Conservation (phyloP, 1,284 basidiomycete species). For the Trametes pubescens region DNA sequence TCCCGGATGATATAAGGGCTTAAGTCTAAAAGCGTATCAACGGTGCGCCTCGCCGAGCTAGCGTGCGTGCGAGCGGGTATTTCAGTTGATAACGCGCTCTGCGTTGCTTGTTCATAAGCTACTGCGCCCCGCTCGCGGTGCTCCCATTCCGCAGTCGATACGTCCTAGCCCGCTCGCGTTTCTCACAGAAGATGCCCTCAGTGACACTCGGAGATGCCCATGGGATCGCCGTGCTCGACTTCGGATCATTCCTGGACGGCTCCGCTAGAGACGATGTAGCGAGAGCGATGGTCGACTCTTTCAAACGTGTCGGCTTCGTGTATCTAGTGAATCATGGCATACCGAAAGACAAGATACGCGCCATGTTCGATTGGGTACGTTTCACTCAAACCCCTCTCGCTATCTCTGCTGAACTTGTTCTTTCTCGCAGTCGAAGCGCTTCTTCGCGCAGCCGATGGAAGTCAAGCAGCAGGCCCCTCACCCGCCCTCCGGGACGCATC, state of each 20-base stretch:
- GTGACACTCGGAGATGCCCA: conserved; percentile 31
- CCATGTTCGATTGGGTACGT: conserved; percentile 61
- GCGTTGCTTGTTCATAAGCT: neutral
- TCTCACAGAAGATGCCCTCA: conserved; percentile 8
- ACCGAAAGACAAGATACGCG: conserved; percentile 51
- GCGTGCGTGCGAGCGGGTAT: too few relatives aligned
- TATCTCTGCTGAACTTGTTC: neutral
- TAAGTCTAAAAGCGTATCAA: too few relatives aligned
- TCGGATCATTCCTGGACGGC: conserved; percentile 42
- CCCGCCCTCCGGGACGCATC: conserved; percentile 59
- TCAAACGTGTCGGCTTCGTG: conserved; percentile 51
- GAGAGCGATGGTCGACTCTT: conserved; percentile 42
- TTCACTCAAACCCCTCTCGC: neutral
- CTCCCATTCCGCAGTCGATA: neutral
- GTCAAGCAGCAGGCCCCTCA: conserved; percentile 65
- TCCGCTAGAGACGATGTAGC: conserved; percentile 41
- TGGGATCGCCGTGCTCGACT: conserved; percentile 42
- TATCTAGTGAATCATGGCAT: conserved; percentile 53
- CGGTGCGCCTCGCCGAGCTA: too few relatives aligned
- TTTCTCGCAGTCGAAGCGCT: conserved; percentile 51
- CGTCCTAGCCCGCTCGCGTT: neutral
- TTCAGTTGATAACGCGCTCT: too few relatives aligned
- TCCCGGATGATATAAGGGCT: too few relatives aligned
- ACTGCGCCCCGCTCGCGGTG: neutral
- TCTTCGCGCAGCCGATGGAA: conserved; percentile 60